Conservation (phyloP, 2,329 filamentous ascomycete genomes). For the Corynespora cassiicola region DNA sequence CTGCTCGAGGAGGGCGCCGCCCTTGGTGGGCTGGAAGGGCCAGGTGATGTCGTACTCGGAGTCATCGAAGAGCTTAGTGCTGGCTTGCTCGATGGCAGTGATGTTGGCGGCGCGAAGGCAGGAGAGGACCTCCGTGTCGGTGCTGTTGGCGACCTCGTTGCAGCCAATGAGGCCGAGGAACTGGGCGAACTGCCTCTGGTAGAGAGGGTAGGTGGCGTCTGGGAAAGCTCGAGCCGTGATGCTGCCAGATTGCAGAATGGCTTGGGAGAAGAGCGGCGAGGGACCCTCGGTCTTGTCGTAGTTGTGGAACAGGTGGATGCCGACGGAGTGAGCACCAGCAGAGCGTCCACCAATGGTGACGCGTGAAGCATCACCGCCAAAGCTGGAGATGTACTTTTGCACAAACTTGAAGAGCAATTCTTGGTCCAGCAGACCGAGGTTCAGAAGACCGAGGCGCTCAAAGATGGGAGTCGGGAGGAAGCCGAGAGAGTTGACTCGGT, state of each 20-base stretch:
- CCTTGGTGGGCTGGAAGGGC: slow-evolving; percentile 55
- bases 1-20: slow-evolving; percentile 52
- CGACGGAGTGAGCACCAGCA: slow-evolving; percentile 39
- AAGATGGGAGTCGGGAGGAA: slow-evolving; percentile 32
- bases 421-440: slow-evolving; percentile 33
- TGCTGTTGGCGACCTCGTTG: slow-evolving; percentile 20
- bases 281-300: slow-evolving; percentile 28
- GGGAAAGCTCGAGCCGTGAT: slow-evolving; percentile 35
- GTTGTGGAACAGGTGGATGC: slow-evolving; percentile 37
- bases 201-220: slow-evolving; percentile 32
- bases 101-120: slow-evolving; percentile 50
- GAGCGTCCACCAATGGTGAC: slow-evolving; percentile 48
- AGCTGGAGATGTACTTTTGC: slow-evolving; percentile 45
- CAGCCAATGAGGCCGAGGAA: slow-evolving; percentile 26
- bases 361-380: slow-evolving; percentile 45
- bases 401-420: slow-evolving; percentile 40
- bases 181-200: slow-evolving; percentile 28
- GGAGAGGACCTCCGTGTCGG: slow-evolving; percentile 38
- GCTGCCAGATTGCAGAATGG: slow-evolving; percentile 33
- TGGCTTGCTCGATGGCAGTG: slow-evolving; percentile 42
- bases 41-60: slow-evolving; percentile 49
- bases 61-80: slow-evolving; percentile 39
- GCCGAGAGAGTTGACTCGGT: slow-evolving; percentile 32
- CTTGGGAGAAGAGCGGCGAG: slow-evolving; percentile 32
- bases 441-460: slow-evolving; percentile 31